These are phyloP conservation scores for Helianthus tuberosus DNA, from an alignment of 129 eudicot species.

Conservation along the genomic window DNA sequence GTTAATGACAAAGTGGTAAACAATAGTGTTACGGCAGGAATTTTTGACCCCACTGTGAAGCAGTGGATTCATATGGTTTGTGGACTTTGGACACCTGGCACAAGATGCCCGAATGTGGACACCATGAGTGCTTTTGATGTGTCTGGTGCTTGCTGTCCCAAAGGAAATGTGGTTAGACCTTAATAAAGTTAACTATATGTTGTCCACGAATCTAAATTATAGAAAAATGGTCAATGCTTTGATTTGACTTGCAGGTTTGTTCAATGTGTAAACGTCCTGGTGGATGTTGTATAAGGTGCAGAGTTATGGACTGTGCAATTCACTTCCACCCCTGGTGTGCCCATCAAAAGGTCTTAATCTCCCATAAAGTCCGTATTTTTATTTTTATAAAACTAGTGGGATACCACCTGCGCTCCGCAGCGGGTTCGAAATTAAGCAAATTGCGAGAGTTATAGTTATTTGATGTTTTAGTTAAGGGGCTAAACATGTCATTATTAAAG, in stretches of 20 bases:
- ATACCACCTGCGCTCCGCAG: no score
- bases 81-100: constrained; percentile 75
- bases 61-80: constrained; percentile 80
- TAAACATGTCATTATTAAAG: no score
- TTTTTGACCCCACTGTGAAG: constrained; percentile 49
- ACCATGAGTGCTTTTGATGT: constrained; percentile 76
- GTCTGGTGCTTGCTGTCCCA: constrained; percentile 45
- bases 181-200: background rate
- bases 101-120: constrained; percentile 68
- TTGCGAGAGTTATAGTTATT: no score
- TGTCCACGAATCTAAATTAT: constrained; percentile 9
- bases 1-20: constrained; percentile 20
- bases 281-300: constrained; percentile 61
- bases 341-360: constrained; percentile 51
- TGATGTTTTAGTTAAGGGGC: no score
- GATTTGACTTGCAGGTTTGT: constrained; percentile 45
- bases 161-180: constrained; percentile 45
- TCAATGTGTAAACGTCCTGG: constrained; percentile 61
- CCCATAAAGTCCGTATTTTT: constrained; percentile 5
- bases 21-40: constrained; percentile 54
- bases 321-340: constrained; percentile 77
- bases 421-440: no score
- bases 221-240: constrained; percentile 3
- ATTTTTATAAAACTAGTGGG: no score
- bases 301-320: constrained; percentile 46